Base-by-base conservation (phyloP, 495 filamentous ascomycete genomes). In the Hypoxylon rickii region DNA sequence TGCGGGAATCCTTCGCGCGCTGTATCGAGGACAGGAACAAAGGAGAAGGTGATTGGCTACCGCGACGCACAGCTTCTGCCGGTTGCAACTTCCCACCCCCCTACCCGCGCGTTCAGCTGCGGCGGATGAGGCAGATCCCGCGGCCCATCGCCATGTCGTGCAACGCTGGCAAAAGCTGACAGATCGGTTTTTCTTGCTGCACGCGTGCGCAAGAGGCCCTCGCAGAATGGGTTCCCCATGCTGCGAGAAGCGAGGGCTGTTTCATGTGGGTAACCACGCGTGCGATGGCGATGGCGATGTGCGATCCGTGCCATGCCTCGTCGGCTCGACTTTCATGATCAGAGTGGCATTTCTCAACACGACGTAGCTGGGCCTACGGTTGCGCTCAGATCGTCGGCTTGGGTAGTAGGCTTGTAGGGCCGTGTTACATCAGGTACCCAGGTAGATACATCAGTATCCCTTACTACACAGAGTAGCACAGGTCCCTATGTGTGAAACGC, bases 111-210 rank as follows among this genome's bases (percentile, higher is more conserved):
- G n/a, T n/a, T n/a, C n/a, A n/a, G n/a, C n/a, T n/a, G n/a, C n/a
- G n/a, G n/a, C n/a, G n/a, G n/a, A 16, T 33, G 37, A 34, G 20
- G 26, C 44, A 33, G 37, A 34, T 42, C 38, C 47, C 37, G 26
- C 47, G n/a, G 46, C 26, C 15, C 17, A 5, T 18, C 26, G 10
- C 24, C 34, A 46, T 51, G 47, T 18, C 24, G 47, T 51, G 47
- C 37, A 8, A 51, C 47, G 26, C 20, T 26, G 34, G 32, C 31
- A 40, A 50, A 40, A 33, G n/a, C n/a, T 51, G 37, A 51, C 21
- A 50, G 37, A 41, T 50, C 37, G 40, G 22, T 26, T 31, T 32
- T 15, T 38, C 24, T n/a, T n/a, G n/a, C n/a, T n/a, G n/a, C n/a
- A 17, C 21, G 26, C 13, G 10, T 34, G 10, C 32, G 10, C 18